Conservation (phyloP, 2,329 filamentous ascomycete species). For the Colletotrichum eremochloae region DNA sequence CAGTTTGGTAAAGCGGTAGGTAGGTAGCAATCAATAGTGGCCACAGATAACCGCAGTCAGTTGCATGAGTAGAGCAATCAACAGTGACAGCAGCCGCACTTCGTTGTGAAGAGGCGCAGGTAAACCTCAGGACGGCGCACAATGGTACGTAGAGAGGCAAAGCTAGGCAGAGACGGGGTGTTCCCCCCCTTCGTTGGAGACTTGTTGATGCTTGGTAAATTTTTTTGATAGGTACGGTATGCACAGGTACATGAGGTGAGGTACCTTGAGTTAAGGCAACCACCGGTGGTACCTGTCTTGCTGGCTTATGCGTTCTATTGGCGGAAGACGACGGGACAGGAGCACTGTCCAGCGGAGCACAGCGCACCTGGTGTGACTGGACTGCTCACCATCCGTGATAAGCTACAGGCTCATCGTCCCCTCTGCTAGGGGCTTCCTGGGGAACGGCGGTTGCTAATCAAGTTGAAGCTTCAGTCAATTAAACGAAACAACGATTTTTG, state of each 20-base stretch:
- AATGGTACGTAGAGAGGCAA: constrained; percentile 24
- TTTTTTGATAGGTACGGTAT: not conserved
- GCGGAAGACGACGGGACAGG: not conserved
- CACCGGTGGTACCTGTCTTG: constrained; percentile 11
- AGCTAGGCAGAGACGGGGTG: constrained; percentile 29
- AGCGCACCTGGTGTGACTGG: constrained; percentile 28
- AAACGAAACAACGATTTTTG: constrained; percentile 23
- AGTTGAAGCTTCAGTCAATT: not conserved
- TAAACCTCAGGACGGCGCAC: constrained; percentile 18
- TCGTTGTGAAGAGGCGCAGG: not conserved
- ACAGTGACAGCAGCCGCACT: not conserved
- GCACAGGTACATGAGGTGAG: constrained; percentile 6
- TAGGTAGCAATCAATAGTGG: not conserved
- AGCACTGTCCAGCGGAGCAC: constrained; percentile 34
- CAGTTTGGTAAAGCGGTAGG: not conserved
- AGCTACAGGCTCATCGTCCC: constrained; percentile 13
- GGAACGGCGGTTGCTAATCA: not conserved
- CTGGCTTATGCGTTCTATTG: not conserved
- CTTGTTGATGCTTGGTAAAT: constrained; percentile 17
- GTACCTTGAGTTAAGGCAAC: constrained; percentile 33
- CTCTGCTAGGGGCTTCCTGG: constrained; percentile 23
- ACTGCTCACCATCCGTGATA: constrained; percentile 5
- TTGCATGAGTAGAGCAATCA: not conserved
- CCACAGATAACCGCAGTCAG: not conserved
- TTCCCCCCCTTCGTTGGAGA: constrained; percentile 28